Conservation (phyloP, 129 eudicot species). For the Solidago caesia region DNA sequence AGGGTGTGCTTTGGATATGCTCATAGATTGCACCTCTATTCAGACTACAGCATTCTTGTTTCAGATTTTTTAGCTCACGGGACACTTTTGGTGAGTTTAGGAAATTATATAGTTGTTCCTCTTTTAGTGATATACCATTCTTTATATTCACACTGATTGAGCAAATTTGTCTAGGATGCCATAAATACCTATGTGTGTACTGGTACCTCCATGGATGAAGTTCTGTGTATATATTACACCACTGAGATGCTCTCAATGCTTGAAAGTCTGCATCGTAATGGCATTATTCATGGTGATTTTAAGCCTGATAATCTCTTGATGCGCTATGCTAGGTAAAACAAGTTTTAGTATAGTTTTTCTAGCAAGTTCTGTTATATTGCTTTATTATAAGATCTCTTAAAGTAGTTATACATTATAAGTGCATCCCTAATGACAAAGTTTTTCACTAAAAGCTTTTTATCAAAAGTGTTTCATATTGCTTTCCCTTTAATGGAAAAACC, state of each 20-base stretch:
- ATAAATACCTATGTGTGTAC: conserved; percentile 59
- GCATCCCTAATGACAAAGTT: no score
- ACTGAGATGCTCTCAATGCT: conserved; percentile 90
- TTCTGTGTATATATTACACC: conserved; percentile 82
- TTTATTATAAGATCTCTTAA: background rate
- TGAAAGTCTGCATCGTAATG: conserved; percentile 63
- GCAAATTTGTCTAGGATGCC: conserved; percentile 65
- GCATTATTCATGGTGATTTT: conserved; percentile 89
- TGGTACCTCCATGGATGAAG: conserved; percentile 83
- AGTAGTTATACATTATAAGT: background rate
- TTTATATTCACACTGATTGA: conserved; percentile 12
- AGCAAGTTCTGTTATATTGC: background rate
- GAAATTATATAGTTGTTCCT: conserved; percentile 6
- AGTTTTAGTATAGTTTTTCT: background rate
- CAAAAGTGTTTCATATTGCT: no score
- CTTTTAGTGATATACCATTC: background rate
- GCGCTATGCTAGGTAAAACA: conserved; percentile 74
- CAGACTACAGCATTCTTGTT: conserved; percentile 89
- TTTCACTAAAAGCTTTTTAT: no score
- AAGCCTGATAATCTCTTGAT: conserved; percentile 94
- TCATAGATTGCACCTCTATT: conserved; percentile 82
- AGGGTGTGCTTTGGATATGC: conserved; percentile 78
- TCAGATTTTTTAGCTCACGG: conserved; percentile 76
- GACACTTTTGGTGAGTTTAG: conserved; percentile 69
- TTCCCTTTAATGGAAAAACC: no score